Percentiles rank a stretch among this genome's conserved stretches.
These are phyloP conservation scores for Salix brachista DNA, from an alignment of 345 rosid genomes.

Conservation along the genomic window DNA sequence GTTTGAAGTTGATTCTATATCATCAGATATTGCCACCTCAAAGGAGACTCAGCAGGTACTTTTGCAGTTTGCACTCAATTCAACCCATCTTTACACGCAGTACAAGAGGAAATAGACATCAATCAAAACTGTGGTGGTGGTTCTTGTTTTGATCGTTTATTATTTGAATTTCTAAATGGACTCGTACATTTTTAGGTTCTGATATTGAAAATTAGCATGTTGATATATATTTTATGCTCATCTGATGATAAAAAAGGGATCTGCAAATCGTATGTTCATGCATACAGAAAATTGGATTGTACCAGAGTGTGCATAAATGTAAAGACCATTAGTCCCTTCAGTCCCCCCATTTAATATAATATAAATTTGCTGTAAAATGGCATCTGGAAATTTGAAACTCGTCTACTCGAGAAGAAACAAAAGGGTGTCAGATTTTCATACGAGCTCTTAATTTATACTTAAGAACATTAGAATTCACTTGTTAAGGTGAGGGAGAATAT, in stretches of 20 bases:
- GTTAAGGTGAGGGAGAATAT: too few relatives aligned
- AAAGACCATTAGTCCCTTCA: not conserved
- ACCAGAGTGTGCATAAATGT: too few relatives aligned
- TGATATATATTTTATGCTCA: not conserved
- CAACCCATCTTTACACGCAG: not conserved
- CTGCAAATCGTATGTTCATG: not conserved
- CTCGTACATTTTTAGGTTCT: not conserved
- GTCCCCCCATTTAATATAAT: not conserved
- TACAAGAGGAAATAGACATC: not conserved
- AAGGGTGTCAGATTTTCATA: not conserved
- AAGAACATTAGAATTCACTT: too few relatives aligned
- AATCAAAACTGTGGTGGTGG: not conserved
- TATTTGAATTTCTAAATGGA: not conserved
- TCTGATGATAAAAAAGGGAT: not conserved
- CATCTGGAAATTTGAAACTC: not conserved
- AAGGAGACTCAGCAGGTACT: conserved; percentile 21
- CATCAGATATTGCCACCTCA: conserved; percentile 36
- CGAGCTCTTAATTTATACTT: not conserved
- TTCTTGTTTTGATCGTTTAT: not conserved
- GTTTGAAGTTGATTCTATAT: conserved; percentile 42
- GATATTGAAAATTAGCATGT: not conserved
- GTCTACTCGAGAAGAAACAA: not conserved
- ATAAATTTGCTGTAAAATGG: not conserved
- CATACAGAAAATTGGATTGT: not conserved
- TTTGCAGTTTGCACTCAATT: not conserved